Conservation (phyloP, 179 eudicot genomes). For the Spinacia oleracea region DNA sequence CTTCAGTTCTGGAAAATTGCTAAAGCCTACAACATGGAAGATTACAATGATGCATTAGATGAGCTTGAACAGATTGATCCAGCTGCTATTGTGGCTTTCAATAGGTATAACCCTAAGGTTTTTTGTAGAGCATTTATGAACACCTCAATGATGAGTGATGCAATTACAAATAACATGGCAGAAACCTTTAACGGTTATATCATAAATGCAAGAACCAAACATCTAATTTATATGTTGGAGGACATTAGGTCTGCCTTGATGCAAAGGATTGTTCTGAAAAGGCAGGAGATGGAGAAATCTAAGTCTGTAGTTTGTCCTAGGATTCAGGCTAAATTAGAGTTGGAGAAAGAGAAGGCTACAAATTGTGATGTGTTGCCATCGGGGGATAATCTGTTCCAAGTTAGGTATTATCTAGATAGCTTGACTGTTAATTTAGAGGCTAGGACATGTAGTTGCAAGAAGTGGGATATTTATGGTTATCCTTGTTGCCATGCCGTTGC, state of each 20-base stretch:
- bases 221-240: slow-evolving; percentile 11
- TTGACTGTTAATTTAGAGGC: neutral
- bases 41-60: neutral
- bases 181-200: too few species aligned
- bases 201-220: too few species aligned
- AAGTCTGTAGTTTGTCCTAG: neutral
- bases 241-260: neutral
- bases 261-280: neutral
- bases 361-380: neutral
- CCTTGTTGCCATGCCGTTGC: slow-evolving; percentile 4
- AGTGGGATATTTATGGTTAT: neutral
- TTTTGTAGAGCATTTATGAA: neutral
- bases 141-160: neutral
- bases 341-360: neutral
- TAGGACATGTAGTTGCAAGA: neutral
- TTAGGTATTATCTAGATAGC: neutral
- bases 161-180: too few species aligned
- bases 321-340: neutral
- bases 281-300: neutral
- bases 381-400: neutral
- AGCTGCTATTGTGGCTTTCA: neutral
- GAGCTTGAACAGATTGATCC: neutral
- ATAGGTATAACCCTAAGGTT: too few species aligned
- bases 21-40: neutral
- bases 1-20: neutral